Evolutionary conservation across 1,284 basidiomycete genomes (phyloP), one percentile per base, ranked within the genome.

Genomic region (Veloboletus limbatus): DNA sequence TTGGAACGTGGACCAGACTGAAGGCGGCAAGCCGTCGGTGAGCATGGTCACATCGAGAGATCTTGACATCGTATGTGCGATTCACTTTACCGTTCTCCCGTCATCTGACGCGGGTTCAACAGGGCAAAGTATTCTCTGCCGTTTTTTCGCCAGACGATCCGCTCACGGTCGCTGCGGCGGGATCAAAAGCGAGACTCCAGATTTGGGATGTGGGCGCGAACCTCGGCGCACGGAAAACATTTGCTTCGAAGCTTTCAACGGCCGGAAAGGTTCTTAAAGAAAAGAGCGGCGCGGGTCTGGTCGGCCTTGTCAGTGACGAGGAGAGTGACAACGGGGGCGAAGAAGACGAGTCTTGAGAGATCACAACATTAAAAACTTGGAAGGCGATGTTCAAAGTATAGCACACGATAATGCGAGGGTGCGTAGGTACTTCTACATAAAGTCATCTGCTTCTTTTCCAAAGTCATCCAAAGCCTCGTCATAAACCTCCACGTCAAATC

Each of bases 41-140:
- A 93, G 85, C 65, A 75, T 99, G 55, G 93, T 94, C 6, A 87
- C 88, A 1, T 88, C 85, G 10, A 72, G 94, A 51, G 95, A 99
- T 68, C 75, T 99, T n/a, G 95, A 92, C 34, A 82, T 97, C 40
- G 92, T 95, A 69, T 49, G 90, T 82, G 27, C 35, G 18, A 34
- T 50, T 28, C 8, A 22, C 6, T 8, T 40, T 41, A 4, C 37
- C 3, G 3, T 34, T 30, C 14, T 20, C n/a, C 17, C 16, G 7
- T 31, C 7, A 6, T 24, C 48, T 48, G 13, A 44, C 42, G 6
- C 33, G 43, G 2, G 45, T 35, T n/a, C n/a, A 39, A 47, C 57
- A 95, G 91, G 96, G 96, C 67, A 97, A 97, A 73, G 88, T 99
- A 16, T 99, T 99, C 69, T 87, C 93, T 1, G 78, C 88, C 0